These are phyloP conservation scores for Niveomyces coronatus DNA, from an alignment of 2,329 filamentous ascomycete genomes.

Conservation along the genomic window DNA sequence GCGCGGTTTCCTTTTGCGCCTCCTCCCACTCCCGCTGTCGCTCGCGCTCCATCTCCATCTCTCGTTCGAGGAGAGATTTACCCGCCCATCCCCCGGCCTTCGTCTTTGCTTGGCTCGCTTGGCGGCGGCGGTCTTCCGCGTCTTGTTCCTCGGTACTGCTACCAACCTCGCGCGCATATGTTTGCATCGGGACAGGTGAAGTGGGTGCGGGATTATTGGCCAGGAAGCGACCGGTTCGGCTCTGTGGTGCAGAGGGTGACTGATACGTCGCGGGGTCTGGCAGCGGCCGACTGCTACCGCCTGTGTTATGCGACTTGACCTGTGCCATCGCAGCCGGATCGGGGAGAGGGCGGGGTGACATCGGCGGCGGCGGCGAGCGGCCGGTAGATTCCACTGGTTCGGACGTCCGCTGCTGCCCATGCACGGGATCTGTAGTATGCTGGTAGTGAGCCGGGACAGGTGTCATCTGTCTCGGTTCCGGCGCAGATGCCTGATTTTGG, in stretches of 20 bases:
- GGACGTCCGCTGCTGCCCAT: constrained; percentile 7
- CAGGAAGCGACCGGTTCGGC: constrained; percentile 49
- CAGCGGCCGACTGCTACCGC: constrained; percentile 36
- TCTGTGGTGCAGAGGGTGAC: constrained; percentile 20
- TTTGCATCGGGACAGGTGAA: constrained; percentile 29
- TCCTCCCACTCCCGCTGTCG: constrained; percentile 74
- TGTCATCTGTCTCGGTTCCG: constrained; percentile 15
- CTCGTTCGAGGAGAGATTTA: constrained; percentile 64
- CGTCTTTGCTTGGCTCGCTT: constrained; percentile 47
- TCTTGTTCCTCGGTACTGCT: constrained; percentile 50
- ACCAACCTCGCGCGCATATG: constrained; percentile 45
- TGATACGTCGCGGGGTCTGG: constrained; percentile 35
- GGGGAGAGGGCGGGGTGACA: constrained; percentile 33
- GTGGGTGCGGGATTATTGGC: constrained; percentile 42
- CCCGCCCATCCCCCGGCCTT: constrained; percentile 53
- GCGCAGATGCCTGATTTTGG: constrained; percentile 23
- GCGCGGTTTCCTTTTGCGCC: constrained; percentile 52
- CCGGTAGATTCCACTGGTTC: constrained; percentile 9
- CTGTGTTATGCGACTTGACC: constrained; percentile 28
- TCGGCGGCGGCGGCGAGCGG: constrained; percentile 14
- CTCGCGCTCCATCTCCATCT: constrained; percentile 71
- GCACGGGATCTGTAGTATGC: background rate
- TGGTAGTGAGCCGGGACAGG: constrained; percentile 9
- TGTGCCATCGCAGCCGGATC: constrained; percentile 23
- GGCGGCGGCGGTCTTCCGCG: constrained; percentile 49